Conservation (phyloP, 208 protist genomes). For the Leishmania turanica region DNA sequence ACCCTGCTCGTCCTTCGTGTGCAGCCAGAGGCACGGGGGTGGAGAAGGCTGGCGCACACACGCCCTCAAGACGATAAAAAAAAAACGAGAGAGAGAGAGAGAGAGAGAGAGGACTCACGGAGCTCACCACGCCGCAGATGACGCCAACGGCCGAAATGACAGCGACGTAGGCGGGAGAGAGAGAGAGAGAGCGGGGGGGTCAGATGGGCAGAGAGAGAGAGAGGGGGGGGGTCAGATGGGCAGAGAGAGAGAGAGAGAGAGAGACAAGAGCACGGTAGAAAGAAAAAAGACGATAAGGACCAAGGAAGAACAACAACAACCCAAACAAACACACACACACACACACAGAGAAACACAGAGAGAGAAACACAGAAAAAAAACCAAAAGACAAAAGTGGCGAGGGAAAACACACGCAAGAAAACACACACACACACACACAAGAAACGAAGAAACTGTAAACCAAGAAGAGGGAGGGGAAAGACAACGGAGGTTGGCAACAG, state of each 20-base stretch:
- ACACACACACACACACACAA: too few species aligned
- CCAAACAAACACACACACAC: too few species aligned
- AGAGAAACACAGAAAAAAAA: too few species aligned
- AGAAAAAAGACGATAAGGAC: not conserved
- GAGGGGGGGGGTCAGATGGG: too few species aligned
- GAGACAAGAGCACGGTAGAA: not conserved
- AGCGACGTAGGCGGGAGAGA: not conserved
- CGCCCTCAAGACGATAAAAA: not conserved
- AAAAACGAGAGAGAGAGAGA: too few species aligned
- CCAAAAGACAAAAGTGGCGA: not conserved
- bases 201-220: too few species aligned
- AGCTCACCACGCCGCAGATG: not conserved
- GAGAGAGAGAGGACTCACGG: not conserved
- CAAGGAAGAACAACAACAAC: not conserved
- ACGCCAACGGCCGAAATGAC: not conserved
- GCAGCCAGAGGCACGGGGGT: not conserved
- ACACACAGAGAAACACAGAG: too few species aligned
- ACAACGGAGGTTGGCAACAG: not conserved
- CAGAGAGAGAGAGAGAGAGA: too few species aligned
- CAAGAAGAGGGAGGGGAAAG: constrained; percentile 14
- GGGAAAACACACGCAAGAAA: not conserved
- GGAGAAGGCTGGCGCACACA: not conserved
- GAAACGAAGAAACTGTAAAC: not conserved
- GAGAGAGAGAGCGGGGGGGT: too few species aligned
- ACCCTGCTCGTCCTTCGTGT: not conserved